A percentile compares a stretch with the other conserved stretches of the same genome.
phyloP scores from a whole-genome alignment of 371 early-diverging fungal genomes.

The Phascolomyces articulosus region DNA sequence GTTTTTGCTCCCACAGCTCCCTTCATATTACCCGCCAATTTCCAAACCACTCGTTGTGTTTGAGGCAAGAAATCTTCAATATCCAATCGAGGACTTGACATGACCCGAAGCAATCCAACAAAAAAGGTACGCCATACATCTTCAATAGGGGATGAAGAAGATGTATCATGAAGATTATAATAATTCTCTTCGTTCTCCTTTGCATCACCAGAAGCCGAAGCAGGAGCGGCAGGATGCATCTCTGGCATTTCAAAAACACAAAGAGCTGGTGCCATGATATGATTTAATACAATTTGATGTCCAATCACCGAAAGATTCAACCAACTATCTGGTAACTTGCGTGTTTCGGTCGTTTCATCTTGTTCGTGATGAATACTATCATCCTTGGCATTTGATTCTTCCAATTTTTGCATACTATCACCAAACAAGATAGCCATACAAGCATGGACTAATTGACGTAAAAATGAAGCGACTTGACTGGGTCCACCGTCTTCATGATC shows the following conservation, averaged over 20 bases:
- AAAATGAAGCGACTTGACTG: slow-evolving; percentile 50
- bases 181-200: slow-evolving; percentile 11
- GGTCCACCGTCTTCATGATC: slow-evolving; percentile 40
- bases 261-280: slow-evolving; percentile 58
- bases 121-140: slow-evolving; percentile 65
- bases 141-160: too few relatives aligned
- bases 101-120: slow-evolving; percentile 52
- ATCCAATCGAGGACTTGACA: slow-evolving; percentile 63
- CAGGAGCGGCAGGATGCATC: too few relatives aligned
- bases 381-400: slow-evolving; percentile 28
- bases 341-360: slow-evolving; percentile 22
- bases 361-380: slow-evolving; percentile 24
- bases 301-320: slow-evolving; percentile 59
- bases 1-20: slow-evolving; percentile 60
- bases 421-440: slow-evolving; percentile 55
- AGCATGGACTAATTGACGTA: slow-evolving; percentile 57
- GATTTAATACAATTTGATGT: slow-evolving; percentile 50
- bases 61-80: slow-evolving; percentile 62
- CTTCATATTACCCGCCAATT: slow-evolving; percentile 66
- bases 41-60: slow-evolving; percentile 59
- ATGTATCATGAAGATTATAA: too few relatives aligned
- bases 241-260: slow-evolving; percentile 49
- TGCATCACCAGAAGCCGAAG: too few relatives aligned
- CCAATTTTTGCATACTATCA: slow-evolving; percentile 31
- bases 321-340: slow-evolving; percentile 59